These are phyloP conservation scores for Isatis lusitanica DNA, from an alignment of 441 rosid species.

Conservation along the genomic window DNA sequence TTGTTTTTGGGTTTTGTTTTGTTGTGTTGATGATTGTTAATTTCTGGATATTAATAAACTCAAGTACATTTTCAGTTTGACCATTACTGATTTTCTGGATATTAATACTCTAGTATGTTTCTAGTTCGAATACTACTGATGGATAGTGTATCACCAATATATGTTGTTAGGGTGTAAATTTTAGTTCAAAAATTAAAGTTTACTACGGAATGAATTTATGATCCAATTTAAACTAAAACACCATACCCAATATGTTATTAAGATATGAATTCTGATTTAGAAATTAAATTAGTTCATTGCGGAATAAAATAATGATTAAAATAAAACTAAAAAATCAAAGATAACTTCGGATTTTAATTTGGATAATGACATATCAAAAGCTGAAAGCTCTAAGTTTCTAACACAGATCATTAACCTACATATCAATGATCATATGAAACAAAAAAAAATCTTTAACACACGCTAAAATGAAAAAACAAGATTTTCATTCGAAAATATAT, in stretches of 20 bases:
- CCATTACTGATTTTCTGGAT: neutral
- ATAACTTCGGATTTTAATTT: neutral
- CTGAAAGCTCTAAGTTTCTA: too few species aligned
- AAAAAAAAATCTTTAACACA: neutral
- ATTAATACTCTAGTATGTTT: neutral
- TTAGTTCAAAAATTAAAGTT: too few species aligned
- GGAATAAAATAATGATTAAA: too few species aligned
- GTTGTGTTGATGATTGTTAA: neutral
- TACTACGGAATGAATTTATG: too few species aligned
- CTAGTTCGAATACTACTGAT: neutral
- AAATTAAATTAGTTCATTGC: too few species aligned
- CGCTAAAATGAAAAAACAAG: neutral
- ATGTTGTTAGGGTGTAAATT: too few species aligned
- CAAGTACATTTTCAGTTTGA: neutral
- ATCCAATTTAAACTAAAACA: too few species aligned
- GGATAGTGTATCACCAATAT: neutral
- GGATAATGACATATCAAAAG: neutral
- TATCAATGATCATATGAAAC: neutral
- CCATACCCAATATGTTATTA: neutral
- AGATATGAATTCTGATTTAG: too few species aligned
- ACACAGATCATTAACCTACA: neutral
- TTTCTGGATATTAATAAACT: neutral
- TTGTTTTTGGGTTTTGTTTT: neutral
- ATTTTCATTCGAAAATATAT: neutral
- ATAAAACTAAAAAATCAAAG: too few species aligned